Percentiles rank a stretch among this genome's conserved stretches.
Conservation (phyloP, 495 filamentous ascomycete species). For the Penicillium paradoxum region DNA sequence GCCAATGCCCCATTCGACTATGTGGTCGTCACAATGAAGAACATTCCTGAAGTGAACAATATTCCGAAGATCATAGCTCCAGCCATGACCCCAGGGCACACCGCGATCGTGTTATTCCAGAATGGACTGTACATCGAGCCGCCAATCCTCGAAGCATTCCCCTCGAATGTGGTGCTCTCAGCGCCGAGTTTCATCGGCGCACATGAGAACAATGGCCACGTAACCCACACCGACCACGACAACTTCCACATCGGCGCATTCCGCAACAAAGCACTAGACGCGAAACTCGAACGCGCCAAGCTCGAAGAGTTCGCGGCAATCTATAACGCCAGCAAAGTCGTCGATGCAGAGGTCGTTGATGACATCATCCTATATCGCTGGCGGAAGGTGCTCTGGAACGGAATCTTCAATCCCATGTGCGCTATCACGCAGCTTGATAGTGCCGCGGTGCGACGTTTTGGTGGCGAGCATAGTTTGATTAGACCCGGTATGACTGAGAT, state of each 20-base stretch:
- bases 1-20: conserved; percentile 34
- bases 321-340: conserved; percentile 11
- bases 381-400: conserved; percentile 17
- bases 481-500: conserved; percentile 21
- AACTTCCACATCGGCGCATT: conserved; percentile 9
- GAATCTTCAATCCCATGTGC: conserved; percentile 13
- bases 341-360: conserved; percentile 7
- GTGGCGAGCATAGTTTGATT: conserved; percentile 8
- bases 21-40: conserved; percentile 39
- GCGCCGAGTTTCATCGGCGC: conserved; percentile 12
- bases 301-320: conserved; percentile 10
- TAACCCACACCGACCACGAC: conserved; percentile 13
- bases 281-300: not conserved
- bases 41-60: conserved; percentile 38
- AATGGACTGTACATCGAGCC: conserved; percentile 55
- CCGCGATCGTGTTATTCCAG: conserved; percentile 49
- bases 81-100: conserved; percentile 55
- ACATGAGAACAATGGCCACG: conserved; percentile 12
- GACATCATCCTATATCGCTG: conserved; percentile 14
- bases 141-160: conserved; percentile 39
- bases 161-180: conserved; percentile 26
- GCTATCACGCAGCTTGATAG: conserved; percentile 15
- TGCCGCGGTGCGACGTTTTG: conserved; percentile 5
- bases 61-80: conserved; percentile 64
- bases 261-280: conserved; percentile 2